Base-by-base conservation (phyloP, 2,329 filamentous ascomycete species). In the Aspergillus bombycis region DNA sequence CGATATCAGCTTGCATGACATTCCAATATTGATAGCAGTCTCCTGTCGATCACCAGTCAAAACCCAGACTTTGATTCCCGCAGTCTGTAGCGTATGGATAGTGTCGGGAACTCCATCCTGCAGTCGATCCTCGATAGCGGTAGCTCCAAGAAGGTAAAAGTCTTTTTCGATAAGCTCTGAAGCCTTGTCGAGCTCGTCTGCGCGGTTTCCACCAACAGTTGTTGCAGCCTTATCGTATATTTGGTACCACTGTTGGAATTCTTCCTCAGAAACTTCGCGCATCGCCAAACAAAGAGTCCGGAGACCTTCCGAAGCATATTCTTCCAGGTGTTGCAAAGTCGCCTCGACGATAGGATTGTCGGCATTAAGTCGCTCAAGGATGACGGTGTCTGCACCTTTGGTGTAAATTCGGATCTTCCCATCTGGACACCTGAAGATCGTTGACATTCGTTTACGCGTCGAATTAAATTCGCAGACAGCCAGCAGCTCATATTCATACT, bases 391-490 rank as follows among this genome's bases (percentile, higher is more conserved):
- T 53, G 95, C 95, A 71, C 95, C 95, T 81, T 99, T 99, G 81
- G 90, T 94, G 79, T 97, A 99, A 71, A 93, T 89, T 57, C 95
- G 86, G 64, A 99, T 91, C 81, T 95, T 97, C 66, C 95, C 95
- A 80, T 98, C 94, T 0, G 95, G 95, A 74, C 94, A 97, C 59
- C 96, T 89, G 82, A 96, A 97, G 69, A 99, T 96, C 26, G 94
- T 92, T 9, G 95, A 98, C 95, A 99, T 99, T 69, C 95, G 86
- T 82, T 99, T 99, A 72, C 95, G 86, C 10, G 93, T 95, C 1
- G 95, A 98, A 80, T 99, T 99, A 84, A 99, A 99, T 78, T 99
- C 95, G 77, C 94, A 97, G n/a, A 99, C 94, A 2, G 94, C 94
- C 63, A 99, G 82, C 45, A 99, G 84, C 76, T 97, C 92, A 75